Evolutionary conservation across 148 eudicot genomes (phyloP).

Genomic region (Linanthus parryae): DNA sequence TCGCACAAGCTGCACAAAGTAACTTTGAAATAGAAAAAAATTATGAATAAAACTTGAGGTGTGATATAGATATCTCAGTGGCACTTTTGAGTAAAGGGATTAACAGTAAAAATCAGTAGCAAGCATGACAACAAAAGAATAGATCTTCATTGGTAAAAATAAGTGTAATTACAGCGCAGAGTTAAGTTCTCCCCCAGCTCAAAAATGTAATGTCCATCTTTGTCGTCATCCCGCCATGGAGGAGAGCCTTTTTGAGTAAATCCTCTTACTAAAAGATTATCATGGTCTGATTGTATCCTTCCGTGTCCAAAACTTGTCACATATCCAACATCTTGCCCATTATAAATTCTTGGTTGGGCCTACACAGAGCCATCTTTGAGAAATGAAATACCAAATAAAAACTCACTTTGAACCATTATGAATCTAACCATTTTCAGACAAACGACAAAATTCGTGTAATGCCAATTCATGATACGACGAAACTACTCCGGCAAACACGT

Average conservation of each 20-base stretch:
- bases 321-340: constrained; percentile 88
- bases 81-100: constrained; percentile 1
- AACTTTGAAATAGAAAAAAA: no score
- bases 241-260: constrained; percentile 89
- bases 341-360: constrained; percentile 93
- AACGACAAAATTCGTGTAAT: constrained; percentile 4
- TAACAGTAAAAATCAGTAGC: constrained; percentile 1
- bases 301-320: constrained; percentile 78
- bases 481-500: neutral
- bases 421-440: constrained; percentile 15
- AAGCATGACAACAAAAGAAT: neutral
- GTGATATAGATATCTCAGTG: no score
- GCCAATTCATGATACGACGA: neutral
- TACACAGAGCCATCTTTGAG: constrained; percentile 76
- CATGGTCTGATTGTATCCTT: constrained; percentile 58
- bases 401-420: constrained; percentile 17
- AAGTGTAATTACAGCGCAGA: constrained; percentile 79
- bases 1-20: no score
- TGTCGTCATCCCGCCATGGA: constrained; percentile 97
- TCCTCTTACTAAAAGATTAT: constrained; percentile 73
- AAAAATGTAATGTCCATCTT: constrained; percentile 97
- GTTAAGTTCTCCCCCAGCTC: constrained; percentile 97
- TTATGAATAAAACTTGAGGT: no score
- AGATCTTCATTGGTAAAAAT: constrained; percentile 25
- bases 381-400: constrained; percentile 32